Evolutionary conservation across 2,329 filamentous ascomycete genomes (phyloP).

Genomic region (Cordyceps pruinosa): DNA sequence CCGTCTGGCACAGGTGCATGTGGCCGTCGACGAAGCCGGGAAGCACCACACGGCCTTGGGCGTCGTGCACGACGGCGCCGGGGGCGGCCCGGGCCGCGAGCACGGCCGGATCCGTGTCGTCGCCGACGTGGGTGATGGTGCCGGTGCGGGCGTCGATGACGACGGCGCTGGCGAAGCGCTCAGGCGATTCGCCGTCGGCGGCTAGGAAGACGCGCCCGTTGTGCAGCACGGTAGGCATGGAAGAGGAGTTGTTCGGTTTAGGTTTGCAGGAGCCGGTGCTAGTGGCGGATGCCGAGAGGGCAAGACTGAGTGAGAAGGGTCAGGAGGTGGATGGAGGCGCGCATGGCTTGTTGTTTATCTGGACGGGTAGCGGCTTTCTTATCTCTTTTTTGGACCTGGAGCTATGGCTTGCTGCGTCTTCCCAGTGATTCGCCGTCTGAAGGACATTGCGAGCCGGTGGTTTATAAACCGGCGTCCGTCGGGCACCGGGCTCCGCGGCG

Average conservation of each 20-base stretch:
- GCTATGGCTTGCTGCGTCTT: not conserved
- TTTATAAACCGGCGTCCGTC: not conserved
- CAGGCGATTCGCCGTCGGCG: not conserved
- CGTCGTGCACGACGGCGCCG: slow-evolving; percentile 11
- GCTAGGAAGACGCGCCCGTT: slow-evolving; percentile 10
- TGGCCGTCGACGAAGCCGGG: slow-evolving; percentile 48
- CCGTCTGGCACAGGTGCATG: slow-evolving; percentile 43
- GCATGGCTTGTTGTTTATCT: too few relatives aligned
- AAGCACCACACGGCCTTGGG: slow-evolving; percentile 28
- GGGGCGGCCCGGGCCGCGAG: not conserved
- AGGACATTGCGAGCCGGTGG: not conserved
- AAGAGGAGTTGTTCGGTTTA: not conserved
- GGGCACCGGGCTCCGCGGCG: not conserved
- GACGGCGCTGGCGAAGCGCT: slow-evolving; percentile 6
- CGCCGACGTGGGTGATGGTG: slow-evolving; percentile 6
- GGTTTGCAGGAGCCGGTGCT: not conserved
- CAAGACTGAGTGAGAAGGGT: not conserved
- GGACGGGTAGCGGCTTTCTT: too few relatives aligned
- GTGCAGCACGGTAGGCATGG: slow-evolving; percentile 9
- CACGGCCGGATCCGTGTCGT: slow-evolving; percentile 2
- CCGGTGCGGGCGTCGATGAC: not conserved
- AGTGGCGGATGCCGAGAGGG: not conserved
- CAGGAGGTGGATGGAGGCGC: not conserved
- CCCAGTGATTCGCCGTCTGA: too few relatives aligned
- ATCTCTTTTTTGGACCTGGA: not conserved